Evolutionary conservation across 2,329 filamentous ascomycete genomes (phyloP), one percentile per base, ranked within the genome.

Genomic region (Penicillium sp.): DNA sequence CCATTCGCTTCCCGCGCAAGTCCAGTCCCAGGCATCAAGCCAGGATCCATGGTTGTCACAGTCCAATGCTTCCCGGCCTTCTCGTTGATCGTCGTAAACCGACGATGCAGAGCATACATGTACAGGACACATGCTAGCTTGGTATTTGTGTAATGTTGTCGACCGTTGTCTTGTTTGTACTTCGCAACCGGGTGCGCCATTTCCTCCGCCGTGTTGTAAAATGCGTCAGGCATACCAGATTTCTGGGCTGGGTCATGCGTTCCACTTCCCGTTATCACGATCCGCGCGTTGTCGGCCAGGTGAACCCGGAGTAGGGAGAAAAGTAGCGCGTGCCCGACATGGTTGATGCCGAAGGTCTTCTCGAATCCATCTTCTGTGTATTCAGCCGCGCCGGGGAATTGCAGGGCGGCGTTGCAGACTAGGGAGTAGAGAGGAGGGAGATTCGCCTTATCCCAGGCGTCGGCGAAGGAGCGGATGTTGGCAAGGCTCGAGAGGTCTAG

Each of bases 111-210:
- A 0, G 78, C 78, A 57, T 82, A 81, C 16, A 70, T 71, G 76
- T 79, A 84, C 19, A 83, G 56, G 0, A 82, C 59, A 64, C 83
- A 83, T 24, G 68, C 71, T 3, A 82, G 70, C 69, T 84, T 83
- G 55, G 69, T 74, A 8, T 69, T 79, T 1, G 74, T 47, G 58
- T 83, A 82, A 22, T 75, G 75, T 56, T 76, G 71, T 2, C 71
- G 67, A 1, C 79, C 77, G 0, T 63, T 61, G 26, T 63, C 67
- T 5, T 69, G 65, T 6, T 66, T 65, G 8, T 64, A 64, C 5
- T 63, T 60, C 1, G 63, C 44, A 0, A 62, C 64, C 1, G 80
- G 79, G 52, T 76, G 73, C 0, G 80, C 80, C 2, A 82, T 67
- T 26, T 79, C 72, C 58, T 80, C 77, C 3, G 77, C 78, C 2